phyloP scores from a whole-genome alignment of 2,329 filamentous ascomycete species.

The Fusarium domesticum region DNA sequence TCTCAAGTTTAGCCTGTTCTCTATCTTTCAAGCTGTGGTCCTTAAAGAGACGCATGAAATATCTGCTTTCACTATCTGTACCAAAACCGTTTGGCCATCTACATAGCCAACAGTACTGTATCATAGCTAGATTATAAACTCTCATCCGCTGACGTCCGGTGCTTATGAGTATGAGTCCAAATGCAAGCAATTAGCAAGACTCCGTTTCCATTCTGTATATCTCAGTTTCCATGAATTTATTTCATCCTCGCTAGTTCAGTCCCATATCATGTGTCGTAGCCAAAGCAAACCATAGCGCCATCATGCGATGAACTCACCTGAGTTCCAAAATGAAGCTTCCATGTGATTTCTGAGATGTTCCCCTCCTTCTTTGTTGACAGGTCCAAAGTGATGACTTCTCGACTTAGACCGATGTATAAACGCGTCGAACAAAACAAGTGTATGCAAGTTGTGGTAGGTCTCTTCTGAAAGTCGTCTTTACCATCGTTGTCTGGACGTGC shows the following conservation, averaged over 20 bases:
- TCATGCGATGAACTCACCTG: neutral
- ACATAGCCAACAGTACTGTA: no score
- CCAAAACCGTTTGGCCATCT: no score
- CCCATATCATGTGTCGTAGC: neutral
- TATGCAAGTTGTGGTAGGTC: neutral
- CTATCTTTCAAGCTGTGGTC: no score
- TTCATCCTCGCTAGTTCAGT: neutral
- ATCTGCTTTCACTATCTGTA: no score
- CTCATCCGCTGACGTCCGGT: no score
- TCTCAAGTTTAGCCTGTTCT: no score
- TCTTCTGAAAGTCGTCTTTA: neutral
- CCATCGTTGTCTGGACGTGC: conserved; percentile 7
- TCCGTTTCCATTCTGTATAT: neutral
- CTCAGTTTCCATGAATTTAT: neutral
- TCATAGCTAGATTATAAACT: no score
- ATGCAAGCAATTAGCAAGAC: neutral
- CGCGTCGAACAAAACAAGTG: neutral
- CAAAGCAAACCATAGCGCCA: neutral
- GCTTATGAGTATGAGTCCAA: no score
- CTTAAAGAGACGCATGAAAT: no score
- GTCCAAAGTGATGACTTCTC: neutral
- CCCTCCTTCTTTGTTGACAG: neutral
- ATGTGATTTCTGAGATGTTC: neutral
- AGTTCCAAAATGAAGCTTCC: neutral
- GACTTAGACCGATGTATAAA: neutral